Base-by-base conservation (phyloP, 169 alveolate species). In the Eimeria sp. region DNA sequence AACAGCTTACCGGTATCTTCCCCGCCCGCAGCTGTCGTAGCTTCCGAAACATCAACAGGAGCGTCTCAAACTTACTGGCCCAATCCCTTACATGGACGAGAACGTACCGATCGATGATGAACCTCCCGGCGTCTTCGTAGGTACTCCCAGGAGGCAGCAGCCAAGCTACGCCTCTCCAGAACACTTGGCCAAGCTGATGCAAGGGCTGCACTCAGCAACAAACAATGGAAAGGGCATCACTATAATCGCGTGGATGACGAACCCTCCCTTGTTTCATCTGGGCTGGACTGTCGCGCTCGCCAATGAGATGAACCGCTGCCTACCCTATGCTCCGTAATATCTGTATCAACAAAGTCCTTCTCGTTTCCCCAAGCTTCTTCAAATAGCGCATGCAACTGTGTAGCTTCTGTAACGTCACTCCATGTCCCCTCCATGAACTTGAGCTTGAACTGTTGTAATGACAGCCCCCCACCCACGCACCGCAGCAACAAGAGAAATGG, bases 1-100 rank as follows among this genome's bases (percentile, higher is more conserved):
- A 25, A 14, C 20, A 75, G 34, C 89, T 58, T 34, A 95, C 97
- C 67, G 89, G 61, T 34, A 98, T 98, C 97, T 98, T 99, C 67
- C 98, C 99, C 83, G 98, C 98, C 49, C 99, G 99, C 34, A 99
- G 97, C 84, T 98, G 98, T 92, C 99, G 98, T 49, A 99, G 98
- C 95, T 99, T 99, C 96, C 98, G 99, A 92, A 99, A 98, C 99
- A 99, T 99, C 84, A 99, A 97, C 76, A 99, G 96, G 34, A 99
- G 95, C 18, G 99, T 97, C 95, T 99, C 99, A 89, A 99, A 99
- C 97, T 99, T 99, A 67, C 99, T 99, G 58, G 97, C 95, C 97
- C 98, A 98, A 80, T 97, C 98, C 72, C 98, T 97, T 43, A 99
- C 97, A 94, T 99, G 99, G 34, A 99, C 99, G 83, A 99, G 98